Evolutionary conservation across 2,329 filamentous ascomycete genomes (phyloP), one percentile per base, ranked within the genome.

Genomic region (Leptosphaerulina australis): DNA sequence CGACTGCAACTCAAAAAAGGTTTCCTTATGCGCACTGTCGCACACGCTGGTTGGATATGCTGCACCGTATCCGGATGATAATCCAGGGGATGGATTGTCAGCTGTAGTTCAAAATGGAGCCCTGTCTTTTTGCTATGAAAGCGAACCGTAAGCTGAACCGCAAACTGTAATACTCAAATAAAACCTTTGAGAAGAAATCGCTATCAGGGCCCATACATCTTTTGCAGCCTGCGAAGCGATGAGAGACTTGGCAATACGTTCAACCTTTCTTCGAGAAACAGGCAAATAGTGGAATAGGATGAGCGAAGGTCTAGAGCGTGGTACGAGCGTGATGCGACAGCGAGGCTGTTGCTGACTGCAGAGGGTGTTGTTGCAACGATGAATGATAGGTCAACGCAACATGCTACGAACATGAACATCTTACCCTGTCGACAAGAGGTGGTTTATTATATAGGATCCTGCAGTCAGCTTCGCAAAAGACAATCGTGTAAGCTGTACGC

Each of bases 391-490:
- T n/a, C 21, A n/a, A 5, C 10, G 2, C 3, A 24, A 12, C 4
- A 10, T 11, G 25, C 10, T 28, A 10, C 25, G 5, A 36, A 36
- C 5, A 20, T 35, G 22, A 22, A 8, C 31, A 5, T n/a, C 22
- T 17, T 35, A 20, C 12, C 14, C 10, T 5, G 17, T 3, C 15
- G 18, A 12, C 31, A 22, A 11, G 3, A 11, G 5, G 18, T 35
- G 21, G 18, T 20, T 35, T 22, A 22, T 10, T 12, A 12, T 28
- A 4, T 28, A 12, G 5, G 9, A 3, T 28, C 3, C 31, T 22
- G 31, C 31, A 22, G 31, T 35, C 14, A 30, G 63, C 14, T 63
- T 60, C 47, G 18, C 17, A 21, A 5, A 4, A 35, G 17, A 11
- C n/a, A n/a, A n/a, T n/a, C n/a, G n/a, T n/a, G n/a, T n/a, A n/a